Evolutionary conservation across 2,329 filamentous ascomycete species (phyloP), one percentile per base, ranked within the genome.

Genomic region (Arthrobotrys sphaeroides): DNA sequence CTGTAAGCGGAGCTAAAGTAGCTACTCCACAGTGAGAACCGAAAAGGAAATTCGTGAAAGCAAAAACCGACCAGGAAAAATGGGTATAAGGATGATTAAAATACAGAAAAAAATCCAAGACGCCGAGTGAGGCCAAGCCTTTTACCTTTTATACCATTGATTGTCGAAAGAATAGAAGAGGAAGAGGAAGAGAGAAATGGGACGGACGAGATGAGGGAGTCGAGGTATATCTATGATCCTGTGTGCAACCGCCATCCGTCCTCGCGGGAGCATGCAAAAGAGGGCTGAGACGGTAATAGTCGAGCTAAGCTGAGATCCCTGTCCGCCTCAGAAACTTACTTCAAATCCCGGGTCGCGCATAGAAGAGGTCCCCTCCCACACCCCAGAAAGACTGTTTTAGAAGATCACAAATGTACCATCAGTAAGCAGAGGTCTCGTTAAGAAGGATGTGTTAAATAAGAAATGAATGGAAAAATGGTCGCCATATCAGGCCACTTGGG

Each of bases 281-380:
- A 65, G 68, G 60, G 68, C 67, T 72, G 67, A 72, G 67, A 28
- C 47, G 67, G 60, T 18, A 43, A 33, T 33, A 20, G 62, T 51
- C 33, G 31, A 65, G 57, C 45, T 62, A 73, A 62, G 68, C 68
- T 73, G 40, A 66, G 55, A 73, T 73, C 69, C 69, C 61, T 73
- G 69, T 43, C 49, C n/a, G 16, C 42, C 33, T 24, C 47, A 59
- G n/a, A 55, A 43, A 55, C 40, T 59, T 45, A 28, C 55, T 38
- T 31, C 7, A 51, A 57, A 69, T 51, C 65, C 64, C 42, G 49
- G 6, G 22, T n/a, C 43, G 7, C 22, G 9, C 43, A 49, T 24
- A 33, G 16, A n/a, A n/a, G n/a, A n/a, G n/a, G n/a, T n/a, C 40
- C n/a, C 20, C 28, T 33, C 28, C 1, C 4, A 9, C 40, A 43